Conservation (phyloP, 768 basidiomycete species). For the Kwoniella botswanensis region DNA sequence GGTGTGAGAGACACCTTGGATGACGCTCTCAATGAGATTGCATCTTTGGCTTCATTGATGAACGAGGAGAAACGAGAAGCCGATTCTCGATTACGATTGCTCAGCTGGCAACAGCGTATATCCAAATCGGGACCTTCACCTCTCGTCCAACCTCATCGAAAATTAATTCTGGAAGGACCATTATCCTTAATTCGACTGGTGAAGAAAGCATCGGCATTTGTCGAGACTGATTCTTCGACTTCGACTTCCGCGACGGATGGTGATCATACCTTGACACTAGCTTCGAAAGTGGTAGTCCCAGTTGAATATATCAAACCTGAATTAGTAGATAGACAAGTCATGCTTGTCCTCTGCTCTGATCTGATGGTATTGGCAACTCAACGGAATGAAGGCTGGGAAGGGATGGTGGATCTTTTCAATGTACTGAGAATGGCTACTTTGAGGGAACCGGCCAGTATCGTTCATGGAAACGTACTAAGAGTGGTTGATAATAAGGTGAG, state of each 20-base stretch:
- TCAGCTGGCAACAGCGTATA: constrained; percentile 74
- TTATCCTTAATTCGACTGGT: constrained; percentile 87
- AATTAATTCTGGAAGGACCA: constrained; percentile 89
- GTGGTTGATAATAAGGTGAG: constrained; percentile 58
- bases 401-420: constrained; percentile 89
- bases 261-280: constrained; percentile 60
- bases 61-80: constrained; percentile 97
- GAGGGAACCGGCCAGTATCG: constrained; percentile 85
- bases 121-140: constrained; percentile 91
- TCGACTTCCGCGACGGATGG: constrained; percentile 19
- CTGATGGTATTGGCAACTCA: constrained; percentile 89
- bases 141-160: constrained; percentile 96
- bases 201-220: constrained; percentile 78
- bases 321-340: constrained; percentile 62
- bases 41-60: constrained; percentile 88
- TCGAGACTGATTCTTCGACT: constrained; percentile 65
- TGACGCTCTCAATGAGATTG: constrained; percentile 82
- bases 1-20: constrained; percentile 79
- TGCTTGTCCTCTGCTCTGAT: constrained; percentile 67
- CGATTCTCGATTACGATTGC: constrained; percentile 86
- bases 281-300: constrained; percentile 74
- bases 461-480: constrained; percentile 70
- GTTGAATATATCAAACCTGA: constrained; percentile 90
- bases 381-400: constrained; percentile 75
- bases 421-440: constrained; percentile 94